Conservation (phyloP, 176 grass and related monocot species). For the Urochloa ruziziensis region DNA sequence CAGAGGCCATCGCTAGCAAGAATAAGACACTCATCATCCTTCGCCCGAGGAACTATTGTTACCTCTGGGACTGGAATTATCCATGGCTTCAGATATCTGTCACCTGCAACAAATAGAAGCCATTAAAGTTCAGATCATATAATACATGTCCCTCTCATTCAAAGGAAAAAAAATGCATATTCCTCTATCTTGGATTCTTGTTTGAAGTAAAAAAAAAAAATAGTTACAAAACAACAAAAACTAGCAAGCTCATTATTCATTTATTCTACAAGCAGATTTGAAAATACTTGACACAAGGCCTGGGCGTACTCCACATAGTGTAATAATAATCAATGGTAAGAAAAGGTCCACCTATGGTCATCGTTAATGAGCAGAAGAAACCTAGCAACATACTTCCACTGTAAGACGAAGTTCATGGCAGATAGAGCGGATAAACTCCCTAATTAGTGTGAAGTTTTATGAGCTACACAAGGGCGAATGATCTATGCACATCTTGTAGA, state of each 20-base stretch:
- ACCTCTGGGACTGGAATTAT: constrained; percentile 90
- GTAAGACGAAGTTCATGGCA: not conserved
- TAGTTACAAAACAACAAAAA: not conserved
- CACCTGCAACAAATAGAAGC: constrained; percentile 49
- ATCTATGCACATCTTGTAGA: not conserved
- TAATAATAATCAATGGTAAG: not conserved
- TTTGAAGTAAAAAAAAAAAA: not conserved
- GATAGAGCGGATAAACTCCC: not conserved
- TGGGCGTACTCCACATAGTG: not conserved
- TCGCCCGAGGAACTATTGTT: constrained; percentile 67
- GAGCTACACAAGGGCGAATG: not conserved
- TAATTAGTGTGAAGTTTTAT: not conserved
- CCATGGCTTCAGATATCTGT: constrained; percentile 95
- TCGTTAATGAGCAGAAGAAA: not conserved
- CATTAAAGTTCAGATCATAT: not conserved
- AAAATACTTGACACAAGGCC: not conserved
- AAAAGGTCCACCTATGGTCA: not conserved
- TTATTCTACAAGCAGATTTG: not conserved
- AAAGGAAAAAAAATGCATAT: too few relatives aligned
- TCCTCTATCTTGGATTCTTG: not conserved
- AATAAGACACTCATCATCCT: constrained; percentile 86
- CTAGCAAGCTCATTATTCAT: not conserved
- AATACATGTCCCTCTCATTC: not conserved
- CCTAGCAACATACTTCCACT: not conserved
- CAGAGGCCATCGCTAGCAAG: constrained; percentile 87